Conservation (phyloP, 1,284 basidiomycete genomes). For the Pseudozyma thailandica region DNA sequence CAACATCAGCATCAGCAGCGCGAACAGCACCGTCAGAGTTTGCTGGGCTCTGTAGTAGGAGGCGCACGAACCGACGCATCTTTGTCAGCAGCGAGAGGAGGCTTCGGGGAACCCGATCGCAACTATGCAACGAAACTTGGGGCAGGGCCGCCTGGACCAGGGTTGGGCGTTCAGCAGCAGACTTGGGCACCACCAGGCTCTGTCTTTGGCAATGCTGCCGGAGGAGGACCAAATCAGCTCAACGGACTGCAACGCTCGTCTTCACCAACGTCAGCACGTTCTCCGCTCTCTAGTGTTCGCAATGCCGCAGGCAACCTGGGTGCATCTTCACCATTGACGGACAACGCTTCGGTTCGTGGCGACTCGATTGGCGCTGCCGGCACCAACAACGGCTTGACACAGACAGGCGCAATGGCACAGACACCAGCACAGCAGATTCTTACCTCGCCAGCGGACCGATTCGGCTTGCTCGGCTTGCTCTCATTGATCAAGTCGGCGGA, state of each 20-base stretch:
- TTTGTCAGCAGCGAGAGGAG: constrained; percentile 59
- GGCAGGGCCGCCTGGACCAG: constrained; percentile 36
- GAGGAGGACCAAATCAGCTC: constrained; percentile 43
- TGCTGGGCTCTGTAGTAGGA: constrained; percentile 45
- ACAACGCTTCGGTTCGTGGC: constrained; percentile 31
- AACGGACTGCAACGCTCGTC: constrained; percentile 44
- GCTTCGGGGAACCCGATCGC: constrained; percentile 59
- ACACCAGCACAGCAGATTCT: constrained; percentile 93
- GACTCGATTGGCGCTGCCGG: constrained; percentile 20
- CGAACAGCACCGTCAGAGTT: constrained; percentile 55
- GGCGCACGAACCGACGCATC: constrained; percentile 37
- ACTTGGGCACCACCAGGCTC: constrained; percentile 47
- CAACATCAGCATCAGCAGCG: constrained; percentile 60
- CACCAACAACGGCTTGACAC: constrained; percentile 9
- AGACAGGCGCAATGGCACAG: constrained; percentile 47
- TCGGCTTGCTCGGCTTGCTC: constrained; percentile 88
- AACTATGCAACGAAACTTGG: constrained; percentile 58
- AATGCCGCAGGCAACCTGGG: constrained; percentile 35
- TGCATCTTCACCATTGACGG: constrained; percentile 43
- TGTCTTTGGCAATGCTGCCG: constrained; percentile 30
- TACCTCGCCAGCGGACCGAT: constrained; percentile 91
- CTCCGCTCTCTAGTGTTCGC: constrained; percentile 40
- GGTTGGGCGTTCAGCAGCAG: constrained; percentile 45
- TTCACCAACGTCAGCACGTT: constrained; percentile 45
- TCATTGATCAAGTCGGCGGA: constrained; percentile 92